Percentiles rank a stretch among this genome's conserved stretches.
Evolutionary conservation across 2,329 filamentous ascomycete genomes (phyloP).

Genomic region (Aspergillus novofumigatus): DNA sequence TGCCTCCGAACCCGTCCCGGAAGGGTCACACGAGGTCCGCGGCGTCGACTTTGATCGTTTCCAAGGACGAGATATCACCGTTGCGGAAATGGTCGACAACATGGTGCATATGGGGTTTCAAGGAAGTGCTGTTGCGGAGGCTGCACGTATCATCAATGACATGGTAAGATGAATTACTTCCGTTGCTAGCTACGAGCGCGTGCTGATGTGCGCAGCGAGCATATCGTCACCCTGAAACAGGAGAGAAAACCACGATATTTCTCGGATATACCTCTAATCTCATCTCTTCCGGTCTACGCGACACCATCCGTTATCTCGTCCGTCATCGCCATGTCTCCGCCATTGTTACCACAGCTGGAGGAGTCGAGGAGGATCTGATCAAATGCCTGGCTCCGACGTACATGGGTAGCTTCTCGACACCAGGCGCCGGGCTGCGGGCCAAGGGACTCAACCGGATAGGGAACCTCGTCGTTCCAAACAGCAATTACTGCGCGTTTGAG

Average conservation of each 20-base stretch:
- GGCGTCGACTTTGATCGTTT: conserved; percentile 89
- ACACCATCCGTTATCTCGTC: conserved; percentile 86
- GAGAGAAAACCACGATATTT: conserved; percentile 84
- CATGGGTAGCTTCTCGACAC: conserved; percentile 76
- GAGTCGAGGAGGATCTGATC: conserved; percentile 96
- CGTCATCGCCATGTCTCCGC: conserved; percentile 88
- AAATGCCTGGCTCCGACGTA: conserved; percentile 96
- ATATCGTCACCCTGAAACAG: conserved; percentile 76
- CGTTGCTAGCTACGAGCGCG: conserved; percentile 8
- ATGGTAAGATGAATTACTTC: conserved; percentile 60
- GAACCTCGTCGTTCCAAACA: conserved; percentile 92
- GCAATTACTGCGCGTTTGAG: conserved; percentile 95
- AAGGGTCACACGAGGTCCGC: conserved; percentile 72
- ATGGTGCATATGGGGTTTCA: conserved; percentile 88
- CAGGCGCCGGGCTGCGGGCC: conserved; percentile 71
- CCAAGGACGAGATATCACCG: conserved; percentile 68
- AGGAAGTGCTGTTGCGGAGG: conserved; percentile 75
- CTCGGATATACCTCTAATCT: conserved; percentile 96
- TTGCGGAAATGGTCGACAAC: conserved; percentile 73
- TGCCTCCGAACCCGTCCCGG: conserved; percentile 75
- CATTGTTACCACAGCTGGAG: conserved; percentile 92
- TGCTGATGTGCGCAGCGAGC: conserved; percentile 53
- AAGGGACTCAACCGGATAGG: conserved; percentile 94
- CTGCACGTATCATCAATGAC: conserved; percentile 85
- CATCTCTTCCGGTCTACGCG: conserved; percentile 90